These are phyloP conservation scores for Phlebopus sp. DNA, from an alignment of 1,284 basidiomycete species.

Conservation along the genomic window DNA sequence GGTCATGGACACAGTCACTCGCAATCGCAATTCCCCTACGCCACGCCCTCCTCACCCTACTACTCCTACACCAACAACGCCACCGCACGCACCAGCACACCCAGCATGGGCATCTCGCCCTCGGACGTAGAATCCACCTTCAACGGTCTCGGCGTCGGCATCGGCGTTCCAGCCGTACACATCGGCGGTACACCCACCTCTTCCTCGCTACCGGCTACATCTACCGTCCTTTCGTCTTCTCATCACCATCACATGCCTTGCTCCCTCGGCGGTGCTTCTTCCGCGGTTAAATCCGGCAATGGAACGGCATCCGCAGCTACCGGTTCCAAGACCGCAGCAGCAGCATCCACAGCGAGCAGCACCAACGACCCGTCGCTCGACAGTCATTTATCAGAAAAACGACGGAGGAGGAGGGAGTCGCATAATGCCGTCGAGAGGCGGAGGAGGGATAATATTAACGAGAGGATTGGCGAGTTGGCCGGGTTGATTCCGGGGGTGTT, in stretches of 20 bases:
- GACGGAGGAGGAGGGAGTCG: constrained; percentile 74
- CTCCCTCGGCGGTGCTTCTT: neutral
- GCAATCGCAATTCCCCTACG: constrained; percentile 18
- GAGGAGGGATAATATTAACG: constrained; percentile 89
- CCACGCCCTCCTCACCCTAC: constrained; percentile 25
- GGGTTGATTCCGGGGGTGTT: constrained; percentile 84
- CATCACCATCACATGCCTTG: constrained; percentile 17
- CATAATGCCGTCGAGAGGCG: constrained; percentile 91
- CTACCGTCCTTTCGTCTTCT: constrained; percentile 6
- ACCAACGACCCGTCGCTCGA: constrained; percentile 11
- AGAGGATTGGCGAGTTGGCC: constrained; percentile 87
- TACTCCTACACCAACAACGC: constrained; percentile 19
- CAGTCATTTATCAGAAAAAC: constrained; percentile 68
- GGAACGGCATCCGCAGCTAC: neutral
- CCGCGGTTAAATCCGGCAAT: neutral
- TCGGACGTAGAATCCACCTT: constrained; percentile 30
- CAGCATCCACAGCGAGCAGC: too few relatives aligned
- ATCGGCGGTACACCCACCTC: constrained; percentile 15
- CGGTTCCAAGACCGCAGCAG: neutral
- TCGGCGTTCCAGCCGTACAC: constrained; percentile 15
- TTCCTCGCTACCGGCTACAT: constrained; percentile 1
- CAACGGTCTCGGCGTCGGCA: constrained; percentile 8
- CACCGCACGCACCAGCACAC: constrained; percentile 15
- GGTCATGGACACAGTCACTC: constrained; percentile 13
- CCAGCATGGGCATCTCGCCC: constrained; percentile 33